Base-by-base conservation (phyloP, 2,329 filamentous ascomycete species). In the Fusarium marasasianum region DNA sequence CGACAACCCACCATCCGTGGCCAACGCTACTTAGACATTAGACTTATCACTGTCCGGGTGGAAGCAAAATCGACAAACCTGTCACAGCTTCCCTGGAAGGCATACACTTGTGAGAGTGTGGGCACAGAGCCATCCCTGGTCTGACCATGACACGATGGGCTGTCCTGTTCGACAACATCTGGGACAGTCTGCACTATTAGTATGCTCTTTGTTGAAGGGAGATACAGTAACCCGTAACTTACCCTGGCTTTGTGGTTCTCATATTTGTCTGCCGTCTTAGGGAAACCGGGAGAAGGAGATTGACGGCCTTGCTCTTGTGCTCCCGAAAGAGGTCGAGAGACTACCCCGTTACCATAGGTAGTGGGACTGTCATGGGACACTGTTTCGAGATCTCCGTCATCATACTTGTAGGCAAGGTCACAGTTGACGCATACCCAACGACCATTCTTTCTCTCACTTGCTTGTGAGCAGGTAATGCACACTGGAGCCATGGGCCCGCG, bases 121-220 rank as follows among this genome's bases (percentile, higher is more conserved):
- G 15, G 45, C 35, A 29, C n/a, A 41, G 45, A 37, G 17, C 10
- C 29, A n/a, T n/a, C 31, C n/a, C 17, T 31, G 15, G n/a, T 41
- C 11, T 31, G 18, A 37, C 10, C 44, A 35, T 47, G 37, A 35
- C 22, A 37, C 15, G 13, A 14, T 20, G 37, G 55, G 24, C 24
- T 14, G 26, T 11, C 26, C 18, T 24, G 31, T 12, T 37, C 22
- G 26, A 17, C 33, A 17, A 8, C n/a, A 31, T n/a, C 13, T 15
- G 41, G n/a, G 35, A 20, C 17, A 54, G 14, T 10, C 64, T 73
- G 24, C 20, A n/a, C 40, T 45, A 17, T 74, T 26, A 74, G 58
- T 51, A 53, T 48, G 11, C 6, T n/a, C 5, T 50, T 8, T 20
- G 11, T n/a, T 11, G 12, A 24, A 31, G 4, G 8, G 26, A 50